Percentiles rank a stretch among this genome's conserved stretches.
Conservation (phyloP, 768 basidiomycete genomes). For the Leccinum variicolor region DNA sequence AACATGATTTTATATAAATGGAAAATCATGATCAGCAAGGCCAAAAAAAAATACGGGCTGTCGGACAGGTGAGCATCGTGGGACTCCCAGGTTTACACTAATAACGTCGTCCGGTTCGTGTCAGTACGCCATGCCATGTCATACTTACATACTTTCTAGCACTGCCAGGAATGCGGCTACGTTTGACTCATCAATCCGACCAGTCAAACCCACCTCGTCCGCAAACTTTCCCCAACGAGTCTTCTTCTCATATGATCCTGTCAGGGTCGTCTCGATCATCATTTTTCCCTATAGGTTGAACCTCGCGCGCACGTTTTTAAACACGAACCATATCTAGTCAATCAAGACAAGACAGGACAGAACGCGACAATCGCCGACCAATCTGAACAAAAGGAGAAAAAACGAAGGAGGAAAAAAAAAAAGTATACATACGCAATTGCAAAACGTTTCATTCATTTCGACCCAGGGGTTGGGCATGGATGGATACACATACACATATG, state of each 20-base stretch:
- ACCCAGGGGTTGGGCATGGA: background rate
- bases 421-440: background rate
- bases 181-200: background rate
- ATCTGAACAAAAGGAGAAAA: constrained; percentile 14
- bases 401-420: background rate
- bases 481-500: background rate
- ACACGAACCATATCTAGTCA: background rate
- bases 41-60: background rate
- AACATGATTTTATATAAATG: background rate
- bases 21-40: background rate
- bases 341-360: background rate
- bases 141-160: background rate
- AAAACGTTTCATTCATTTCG: background rate
- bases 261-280: constrained; percentile 9
- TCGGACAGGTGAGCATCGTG: background rate
- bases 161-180: constrained; percentile 2
- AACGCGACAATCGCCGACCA: background rate
- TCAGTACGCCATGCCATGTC: background rate
- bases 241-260: background rate
- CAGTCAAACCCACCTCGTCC: background rate
- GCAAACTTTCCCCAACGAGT: background rate
- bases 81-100: background rate
- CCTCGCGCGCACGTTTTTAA: background rate
- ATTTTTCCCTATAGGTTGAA: background rate
- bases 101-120: background rate